Evolutionary conservation across 208 protist genomes (phyloP), one percentile per base, ranked within the genome.

Genomic region (Angomonas ambiguus): DNA sequence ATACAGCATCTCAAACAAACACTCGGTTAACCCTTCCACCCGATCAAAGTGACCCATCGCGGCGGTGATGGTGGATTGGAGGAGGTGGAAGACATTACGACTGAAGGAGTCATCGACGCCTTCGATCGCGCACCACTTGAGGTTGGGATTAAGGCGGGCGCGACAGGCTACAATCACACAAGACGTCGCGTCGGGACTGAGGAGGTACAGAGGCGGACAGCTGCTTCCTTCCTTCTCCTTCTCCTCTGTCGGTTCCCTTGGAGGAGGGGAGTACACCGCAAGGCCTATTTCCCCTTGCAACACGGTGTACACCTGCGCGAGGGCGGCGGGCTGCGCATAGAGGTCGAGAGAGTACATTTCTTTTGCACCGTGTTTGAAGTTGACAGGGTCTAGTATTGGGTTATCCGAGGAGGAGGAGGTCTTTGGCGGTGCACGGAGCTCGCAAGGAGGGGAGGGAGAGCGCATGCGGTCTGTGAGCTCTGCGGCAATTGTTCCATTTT

Each of bases 151-250:
- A 18, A 87, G 60, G 0, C 63, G 62, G 0, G 87, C 74, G 0
- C 83, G 74, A 28, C 83, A 90, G 11, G 80, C 80, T 16, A 85
- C 74, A 2, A 83, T 31, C n/a, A 74, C 73, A 66, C 80, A 90
- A 2, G 80, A 87, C 10, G 83, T 87, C 6, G 78, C 80, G 35
- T 90, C 80, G 8, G 73, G 67, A 20, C 80, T 83, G 53, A 85
- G 65, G 0, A 87, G 16, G 42, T 85, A 82, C 24, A 58, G 45
- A n/a, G n/a, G n/a, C n/a, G n/a, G n/a, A n/a, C n/a, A n/a, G n/a
- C n/a, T n/a, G n/a, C n/a, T n/a, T n/a, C n/a, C n/a, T n/a, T n/a
- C n/a, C n/a, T n/a, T 16, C 2, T 58, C 60, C 45, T 31, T 53
- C 35, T 42, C 55, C 42, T 27, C 55, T 8, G 33, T 66, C 55